Base-by-base conservation (phyloP, 176 grass and related monocot genomes). In the Ampelocalamus luodianensis region DNA sequence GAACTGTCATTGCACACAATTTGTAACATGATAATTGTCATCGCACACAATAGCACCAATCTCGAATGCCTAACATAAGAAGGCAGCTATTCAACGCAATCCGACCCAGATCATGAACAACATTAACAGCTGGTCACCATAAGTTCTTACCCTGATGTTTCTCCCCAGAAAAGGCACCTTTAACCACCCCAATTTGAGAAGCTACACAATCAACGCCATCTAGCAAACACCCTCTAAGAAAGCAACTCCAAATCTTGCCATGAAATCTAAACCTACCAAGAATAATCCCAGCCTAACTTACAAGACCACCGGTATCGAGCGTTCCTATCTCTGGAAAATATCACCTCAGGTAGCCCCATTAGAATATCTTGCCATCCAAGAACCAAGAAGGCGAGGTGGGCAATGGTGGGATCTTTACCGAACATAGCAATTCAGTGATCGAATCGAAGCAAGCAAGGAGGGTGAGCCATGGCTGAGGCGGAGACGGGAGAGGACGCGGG, bases 281-380 rank as follows among this genome's bases (percentile, higher is more conserved):
- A 89, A 40, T 13, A 70, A 81, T 12, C 10, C 20, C n/a, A n/a
- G n/a, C n/a, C 5, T 70, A 76, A 54, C 62, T 43, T 59, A 10
- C n/a, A 39, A 75, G 0, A 67, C 9, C 32, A 50, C 32, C 18
- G 1, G 11, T 48, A 80, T 6, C 11, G 44, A 17, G 11, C n/a
- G 71, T 44, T 66, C 72, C 55, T 22, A 20, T 32, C 23, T 54
- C 27, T 20, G 48, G 26, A 74, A 34, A 74, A 20, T 10, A 74
- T 51, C 43, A 20, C 15, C 46, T 55, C 29, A 27, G 24, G 71
- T 0, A 50, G 7, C 55, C 58, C 38, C 38, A 66, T 24, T 6
- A 16, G 24, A 84, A 11, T 14, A 22, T 37, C 23, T 5, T n/a
- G 45, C 10, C 3, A 84, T 88, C 37, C 43, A 84, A 66, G 50